phyloP scores from a whole-genome alignment of 441 rosid species.

The Caryocar brasiliense region DNA sequence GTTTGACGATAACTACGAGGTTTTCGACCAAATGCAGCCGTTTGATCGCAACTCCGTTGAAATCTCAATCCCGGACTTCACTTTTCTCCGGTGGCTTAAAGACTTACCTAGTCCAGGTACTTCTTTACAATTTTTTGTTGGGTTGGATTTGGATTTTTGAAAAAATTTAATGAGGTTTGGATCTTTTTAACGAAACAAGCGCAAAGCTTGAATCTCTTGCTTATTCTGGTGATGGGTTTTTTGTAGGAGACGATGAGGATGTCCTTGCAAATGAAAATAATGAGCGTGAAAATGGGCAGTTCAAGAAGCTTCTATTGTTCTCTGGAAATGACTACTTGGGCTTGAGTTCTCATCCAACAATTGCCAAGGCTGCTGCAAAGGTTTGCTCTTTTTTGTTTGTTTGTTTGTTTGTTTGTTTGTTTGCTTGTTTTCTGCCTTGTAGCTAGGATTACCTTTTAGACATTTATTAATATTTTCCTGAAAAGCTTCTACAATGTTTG shows the following conservation, averaged over 20 bases:
- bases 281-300: conserved; percentile 15
- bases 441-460: too few species aligned
- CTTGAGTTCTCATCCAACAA: conserved; percentile 81
- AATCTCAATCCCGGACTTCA: conserved; percentile 48
- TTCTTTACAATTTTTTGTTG: not conserved
- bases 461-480: too few species aligned
- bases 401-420: not conserved
- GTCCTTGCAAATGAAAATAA: conserved; percentile 16
- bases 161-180: too few species aligned
- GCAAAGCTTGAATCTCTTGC: too few species aligned
- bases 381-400: conserved; percentile 24
- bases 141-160: not conserved
- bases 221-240: not conserved
- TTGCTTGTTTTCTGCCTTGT: not conserved
- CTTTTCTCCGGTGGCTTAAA: conserved; percentile 62
- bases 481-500: too few species aligned
- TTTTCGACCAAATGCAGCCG: conserved; percentile 57
- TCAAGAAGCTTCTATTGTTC: conserved; percentile 66
- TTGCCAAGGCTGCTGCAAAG: conserved; percentile 62
- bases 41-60: conserved; percentile 77
- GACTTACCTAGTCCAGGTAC: conserved; percentile 69
- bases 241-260: conserved; percentile 50
- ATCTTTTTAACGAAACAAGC: too few species aligned
- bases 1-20: conserved; percentile 40
- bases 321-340: conserved; percentile 96